These are phyloP conservation scores for Choiromyces venosus DNA, from an alignment of 495 filamentous ascomycete species.

Conservation along the genomic window DNA sequence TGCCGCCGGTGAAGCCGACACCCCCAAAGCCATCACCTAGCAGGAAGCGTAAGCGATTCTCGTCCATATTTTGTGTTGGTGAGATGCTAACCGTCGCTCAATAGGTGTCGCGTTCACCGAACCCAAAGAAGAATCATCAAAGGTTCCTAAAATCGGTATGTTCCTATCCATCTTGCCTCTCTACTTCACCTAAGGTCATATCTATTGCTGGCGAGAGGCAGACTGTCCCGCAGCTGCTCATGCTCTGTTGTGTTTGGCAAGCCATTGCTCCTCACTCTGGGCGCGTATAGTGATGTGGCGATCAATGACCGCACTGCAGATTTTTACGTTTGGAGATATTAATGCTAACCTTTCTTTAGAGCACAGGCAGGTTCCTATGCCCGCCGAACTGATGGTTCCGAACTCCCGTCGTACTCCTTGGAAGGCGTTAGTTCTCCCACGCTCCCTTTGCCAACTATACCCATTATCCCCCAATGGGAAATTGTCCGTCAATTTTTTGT, in stretches of 20 bases:
- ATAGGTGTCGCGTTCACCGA: background rate
- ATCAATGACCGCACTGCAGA: background rate
- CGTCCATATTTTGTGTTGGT: background rate
- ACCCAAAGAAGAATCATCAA: background rate
- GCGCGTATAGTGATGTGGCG: background rate
- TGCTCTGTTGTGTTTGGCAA: background rate
- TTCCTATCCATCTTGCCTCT: background rate
- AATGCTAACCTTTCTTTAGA: background rate
- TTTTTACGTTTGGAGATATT: background rate
- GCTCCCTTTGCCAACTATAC: background rate
- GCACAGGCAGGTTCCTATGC: background rate
- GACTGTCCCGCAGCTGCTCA: background rate
- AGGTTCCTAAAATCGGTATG: background rate
- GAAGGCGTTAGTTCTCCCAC: background rate
- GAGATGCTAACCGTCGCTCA: background rate
- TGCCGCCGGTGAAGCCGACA: background rate
- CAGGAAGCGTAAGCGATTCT: background rate
- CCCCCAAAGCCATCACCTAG: background rate
- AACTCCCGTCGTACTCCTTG: conserved; percentile 3
- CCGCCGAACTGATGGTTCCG: background rate
- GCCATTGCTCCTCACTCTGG: background rate
- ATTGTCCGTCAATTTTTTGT: background rate
- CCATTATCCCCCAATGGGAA: background rate
- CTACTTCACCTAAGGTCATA: background rate
- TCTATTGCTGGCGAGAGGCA: background rate